Evolutionary conservation across 2,329 filamentous ascomycete genomes (phyloP), one percentile per base, ranked within the genome.

Genomic region (Colletotrichum viniferum): DNA sequence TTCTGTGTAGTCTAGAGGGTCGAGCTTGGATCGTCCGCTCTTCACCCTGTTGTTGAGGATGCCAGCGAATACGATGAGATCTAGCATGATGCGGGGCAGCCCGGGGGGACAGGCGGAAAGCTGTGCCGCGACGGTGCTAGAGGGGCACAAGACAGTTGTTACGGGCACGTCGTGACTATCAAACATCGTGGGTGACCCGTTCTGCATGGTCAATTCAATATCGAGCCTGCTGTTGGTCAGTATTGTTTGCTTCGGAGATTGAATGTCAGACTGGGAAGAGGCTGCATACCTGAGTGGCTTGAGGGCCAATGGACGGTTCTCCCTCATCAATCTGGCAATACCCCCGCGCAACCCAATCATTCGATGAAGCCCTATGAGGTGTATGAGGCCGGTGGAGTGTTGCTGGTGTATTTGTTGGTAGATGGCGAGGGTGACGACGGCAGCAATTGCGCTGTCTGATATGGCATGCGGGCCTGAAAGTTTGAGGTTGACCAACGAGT

Each of bases 401-500:
- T 68, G 65, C 65, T 68, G 65, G 65, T 68, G 65, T 68, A 68
- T 60, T 24, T 68, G 65, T 38, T 68, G 65, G 48, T 68, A 68
- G 30, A 68, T 68, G 65, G 65, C 48, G 30, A 68, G 65, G 32
- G 65, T 68, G 32, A 68, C 65, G 21, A 68, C 65, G 48, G 65
- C 52, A 60, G 65, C 65, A n/a, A 68, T 68, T 2, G 65, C 65
- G 52, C 52, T 68, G n/a, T 68, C 65, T 16, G 65, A 60, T 38
- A 68, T 58, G 52, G 65, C 65, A 38, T 60, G 48, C 2, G 65
- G 30, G 26, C 52, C 30, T 16, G 65, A 68, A 38, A 68, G 65
- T 30, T 60, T 68, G 14, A 68, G 48, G 21, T 60, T 68, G 32
- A 64, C 62, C 36, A 64, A 48, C 36, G 62, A 64, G 9, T 64